These are phyloP conservation scores for Kwoniella sp. DNA, from an alignment of 768 basidiomycete species.

Conservation along the genomic window DNA sequence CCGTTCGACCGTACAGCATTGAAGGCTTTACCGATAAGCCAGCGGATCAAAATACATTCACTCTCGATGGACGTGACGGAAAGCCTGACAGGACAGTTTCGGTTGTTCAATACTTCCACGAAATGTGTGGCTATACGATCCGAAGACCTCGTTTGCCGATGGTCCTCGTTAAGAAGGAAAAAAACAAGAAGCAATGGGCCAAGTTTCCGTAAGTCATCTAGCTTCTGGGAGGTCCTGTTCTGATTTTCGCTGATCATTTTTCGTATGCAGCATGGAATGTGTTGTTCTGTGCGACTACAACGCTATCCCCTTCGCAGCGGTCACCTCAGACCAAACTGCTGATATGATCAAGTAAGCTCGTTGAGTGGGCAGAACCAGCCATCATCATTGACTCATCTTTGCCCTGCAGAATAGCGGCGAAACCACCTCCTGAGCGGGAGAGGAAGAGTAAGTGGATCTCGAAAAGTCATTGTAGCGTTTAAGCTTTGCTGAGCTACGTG, in stretches of 20 bases:
- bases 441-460: slow-evolving; percentile 26
- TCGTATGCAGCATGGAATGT: slow-evolving; percentile 35
- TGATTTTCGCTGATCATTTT: background rate
- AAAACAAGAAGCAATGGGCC: slow-evolving; percentile 24
- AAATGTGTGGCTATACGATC: slow-evolving; percentile 40
- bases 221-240: background rate
- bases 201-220: slow-evolving; percentile 36
- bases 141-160: slow-evolving; percentile 45
- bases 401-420: slow-evolving; percentile 37
- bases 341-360: slow-evolving; percentile 46
- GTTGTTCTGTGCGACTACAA: slow-evolving; percentile 45
- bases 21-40: background rate
- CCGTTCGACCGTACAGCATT: background rate
- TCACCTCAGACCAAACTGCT: slow-evolving; percentile 40
- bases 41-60: slow-evolving; percentile 31
- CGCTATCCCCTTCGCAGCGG: slow-evolving; percentile 36
- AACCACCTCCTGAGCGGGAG: slow-evolving; percentile 43
- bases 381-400: too few species aligned
- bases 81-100: slow-evolving; percentile 25
- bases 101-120: slow-evolving; percentile 42
- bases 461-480: too few species aligned
- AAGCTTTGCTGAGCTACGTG: background rate
- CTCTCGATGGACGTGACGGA: slow-evolving; percentile 34
- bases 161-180: slow-evolving; percentile 29
- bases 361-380: background rate